Percentiles rank a stretch among this genome's conserved stretches.
phyloP scores from a whole-genome alignment of 805 yeast species.

The Cyberlindnera xishuangbannaensis region DNA sequence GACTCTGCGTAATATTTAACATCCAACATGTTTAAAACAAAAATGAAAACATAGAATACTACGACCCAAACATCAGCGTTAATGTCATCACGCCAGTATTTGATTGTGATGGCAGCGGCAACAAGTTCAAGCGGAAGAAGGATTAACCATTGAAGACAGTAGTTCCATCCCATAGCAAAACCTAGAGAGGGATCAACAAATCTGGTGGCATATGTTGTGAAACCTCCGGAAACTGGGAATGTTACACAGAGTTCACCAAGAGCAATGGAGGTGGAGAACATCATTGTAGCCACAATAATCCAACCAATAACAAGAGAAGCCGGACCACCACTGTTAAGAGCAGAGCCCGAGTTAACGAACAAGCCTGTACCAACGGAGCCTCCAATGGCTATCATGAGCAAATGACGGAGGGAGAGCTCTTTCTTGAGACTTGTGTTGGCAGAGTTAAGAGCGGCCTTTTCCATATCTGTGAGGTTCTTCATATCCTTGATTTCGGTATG shows the following conservation, averaged over 20 bases:
- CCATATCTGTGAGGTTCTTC: conserved; percentile 30
- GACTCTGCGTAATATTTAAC: conserved; percentile 50
- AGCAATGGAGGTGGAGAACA: conserved; percentile 51
- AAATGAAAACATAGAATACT: conserved; percentile 41
- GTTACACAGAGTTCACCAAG: conserved; percentile 48
- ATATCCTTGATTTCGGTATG: conserved; percentile 14
- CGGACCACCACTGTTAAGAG: conserved; percentile 54
- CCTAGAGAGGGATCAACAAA: conserved; percentile 50
- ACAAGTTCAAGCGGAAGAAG: conserved; percentile 51
- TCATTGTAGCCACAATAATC: conserved; percentile 47
- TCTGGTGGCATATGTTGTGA: conserved; percentile 40
- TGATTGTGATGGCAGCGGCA: conserved; percentile 49
- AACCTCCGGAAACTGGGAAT: conserved; percentile 48
- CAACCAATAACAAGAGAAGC: conserved; percentile 55
- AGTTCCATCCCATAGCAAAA: conserved; percentile 46
- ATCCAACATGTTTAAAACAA: conserved; percentile 41
- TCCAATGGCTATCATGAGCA: conserved; percentile 72
- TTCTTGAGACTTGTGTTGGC: conserved; percentile 32
- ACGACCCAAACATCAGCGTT: conserved; percentile 54
- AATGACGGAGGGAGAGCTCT: conserved; percentile 41
- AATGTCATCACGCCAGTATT: conserved; percentile 42
- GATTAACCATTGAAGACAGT: conserved; percentile 48
- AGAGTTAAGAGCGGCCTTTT: conserved; percentile 32
- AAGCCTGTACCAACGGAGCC: conserved; percentile 70
- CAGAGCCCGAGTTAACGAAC: conserved; percentile 57